Base-by-base conservation (phyloP, 2,329 filamentous ascomycete species). In the Curvularia spicifera region DNA sequence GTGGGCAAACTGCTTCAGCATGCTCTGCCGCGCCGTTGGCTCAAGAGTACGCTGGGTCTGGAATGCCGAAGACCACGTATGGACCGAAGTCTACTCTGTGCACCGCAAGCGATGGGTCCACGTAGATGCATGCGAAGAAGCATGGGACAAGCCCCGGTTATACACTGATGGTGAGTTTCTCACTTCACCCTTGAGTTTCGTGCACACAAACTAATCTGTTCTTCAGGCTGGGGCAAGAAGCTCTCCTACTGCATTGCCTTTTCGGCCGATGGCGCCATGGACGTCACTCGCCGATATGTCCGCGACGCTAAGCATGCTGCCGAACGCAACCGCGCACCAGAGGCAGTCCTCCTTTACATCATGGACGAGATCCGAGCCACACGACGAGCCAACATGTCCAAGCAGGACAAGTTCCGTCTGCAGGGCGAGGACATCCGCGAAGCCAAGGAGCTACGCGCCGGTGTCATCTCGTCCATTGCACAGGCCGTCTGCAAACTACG, bases 1-100 rank as follows among this genome's bases (percentile, higher is more conserved):
- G 80, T 98, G 95, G 93, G 93, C 92, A 66, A 98, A 97, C 79
- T 97, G 93, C 83, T 99, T 99, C 80, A 94, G 90, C 80, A 98
- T 98, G 95, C 85, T 99, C 51, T 98, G 94, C 82, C 87, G 94
- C 59, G 95, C 95, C 4, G 87, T 98, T 13, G 94, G 94, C 49
- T 91, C 90, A 59, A 87, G 94, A 60, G 93, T 97, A 24, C 87
- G 95, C 71, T 99, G 95, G 95, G 90, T 99, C 10, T 99, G 95
- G 95, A 98, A 98, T 69, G 89, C 90, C 29, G 95, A 98, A 78
- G 95, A 98, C 76, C 91, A 97, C 72, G 91, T 97, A 26, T 99
- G 95, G 95, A 97, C 93, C 0, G 95, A 98, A 71, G 90, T 98
- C 13, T 99, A 97, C 80, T 97, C 93, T 2, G 91, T 95, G 63